Conservation (phyloP, 169 alveolate species). For the Babesia ovata region DNA sequence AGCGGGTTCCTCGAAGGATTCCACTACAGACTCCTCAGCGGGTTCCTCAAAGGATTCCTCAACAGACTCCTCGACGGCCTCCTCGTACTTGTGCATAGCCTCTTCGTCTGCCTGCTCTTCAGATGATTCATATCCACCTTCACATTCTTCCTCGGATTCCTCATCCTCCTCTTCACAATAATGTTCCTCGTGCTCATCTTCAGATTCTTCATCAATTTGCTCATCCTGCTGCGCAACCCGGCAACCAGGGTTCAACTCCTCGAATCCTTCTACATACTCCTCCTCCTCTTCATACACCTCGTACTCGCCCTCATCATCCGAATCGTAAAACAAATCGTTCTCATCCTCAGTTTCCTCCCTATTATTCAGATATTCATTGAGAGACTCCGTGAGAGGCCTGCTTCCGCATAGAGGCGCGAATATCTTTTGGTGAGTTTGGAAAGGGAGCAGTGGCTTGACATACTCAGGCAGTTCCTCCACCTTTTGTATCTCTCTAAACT, state of each 20-base stretch:
- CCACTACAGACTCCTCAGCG: too few relatives aligned
- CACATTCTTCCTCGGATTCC: not conserved
- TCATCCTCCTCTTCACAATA: not conserved
- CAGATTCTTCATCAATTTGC: too few relatives aligned
- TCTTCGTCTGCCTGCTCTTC: too few relatives aligned
- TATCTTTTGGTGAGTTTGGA: not conserved
- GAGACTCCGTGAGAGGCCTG: not conserved
- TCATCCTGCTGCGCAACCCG: too few relatives aligned
- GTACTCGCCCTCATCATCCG: not conserved
- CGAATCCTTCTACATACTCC: too few relatives aligned
- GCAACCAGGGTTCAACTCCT: too few relatives aligned
- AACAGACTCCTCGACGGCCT: too few relatives aligned
- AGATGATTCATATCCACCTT: too few relatives aligned
- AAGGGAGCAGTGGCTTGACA: slow-evolving; percentile 3
- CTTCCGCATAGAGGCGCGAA: slow-evolving; percentile 17
- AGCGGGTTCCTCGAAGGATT: too few relatives aligned
- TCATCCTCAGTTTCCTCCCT: not conserved
- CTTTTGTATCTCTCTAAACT: slow-evolving; percentile 4
- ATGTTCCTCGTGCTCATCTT: too few relatives aligned
- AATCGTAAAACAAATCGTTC: not conserved
- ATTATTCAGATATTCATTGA: not conserved
- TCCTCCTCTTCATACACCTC: not conserved
- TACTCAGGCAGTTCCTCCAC: slow-evolving; percentile 1
- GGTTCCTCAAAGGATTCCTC: too few relatives aligned
- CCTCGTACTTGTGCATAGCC: too few relatives aligned